Evolutionary conservation across 2,329 filamentous ascomycete genomes (phyloP).

Genomic region (Colletotrichum eleusines): DNA sequence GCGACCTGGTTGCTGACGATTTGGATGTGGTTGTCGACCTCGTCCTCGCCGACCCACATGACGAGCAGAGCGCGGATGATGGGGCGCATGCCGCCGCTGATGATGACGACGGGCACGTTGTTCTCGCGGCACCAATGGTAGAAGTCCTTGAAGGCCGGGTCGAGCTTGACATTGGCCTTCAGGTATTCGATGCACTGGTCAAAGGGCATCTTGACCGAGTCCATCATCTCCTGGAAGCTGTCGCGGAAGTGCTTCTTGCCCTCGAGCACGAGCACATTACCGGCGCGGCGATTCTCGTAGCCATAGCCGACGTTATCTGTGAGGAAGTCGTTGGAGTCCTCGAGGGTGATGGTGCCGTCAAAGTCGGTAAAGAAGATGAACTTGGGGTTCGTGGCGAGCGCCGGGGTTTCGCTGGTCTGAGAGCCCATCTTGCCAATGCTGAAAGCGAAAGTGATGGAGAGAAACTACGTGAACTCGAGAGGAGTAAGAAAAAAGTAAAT

Average conservation of each 20-base stretch:
- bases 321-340: slow-evolving; percentile 76
- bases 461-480: background rate
- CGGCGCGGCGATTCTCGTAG: slow-evolving; percentile 73
- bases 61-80: slow-evolving; percentile 88
- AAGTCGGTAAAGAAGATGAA: slow-evolving; percentile 99
- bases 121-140: slow-evolving; percentile 83
- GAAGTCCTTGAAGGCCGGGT: slow-evolving; percentile 90
- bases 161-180: slow-evolving; percentile 85
- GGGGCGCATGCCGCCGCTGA: slow-evolving; percentile 93
- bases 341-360: slow-evolving; percentile 90
- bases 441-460: background rate
- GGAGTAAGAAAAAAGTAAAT: slow-evolving; percentile 13
- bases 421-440: slow-evolving; percentile 56
- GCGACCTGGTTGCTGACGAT: slow-evolving; percentile 90
- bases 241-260: slow-evolving; percentile 82
- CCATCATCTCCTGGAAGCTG: slow-evolving; percentile 91
- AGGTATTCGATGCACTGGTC: slow-evolving; percentile 84
- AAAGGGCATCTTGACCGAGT: slow-evolving; percentile 84
- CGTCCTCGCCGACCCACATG: slow-evolving; percentile 81
- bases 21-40: slow-evolving; percentile 77
- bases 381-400: slow-evolving; percentile 77
- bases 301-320: slow-evolving; percentile 95
- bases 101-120: slow-evolving; percentile 91
- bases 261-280: slow-evolving; percentile 82
- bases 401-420: slow-evolving; percentile 61